Conservation (phyloP, 2,329 filamentous ascomycete species). For the Cladosporium colombiae region DNA sequence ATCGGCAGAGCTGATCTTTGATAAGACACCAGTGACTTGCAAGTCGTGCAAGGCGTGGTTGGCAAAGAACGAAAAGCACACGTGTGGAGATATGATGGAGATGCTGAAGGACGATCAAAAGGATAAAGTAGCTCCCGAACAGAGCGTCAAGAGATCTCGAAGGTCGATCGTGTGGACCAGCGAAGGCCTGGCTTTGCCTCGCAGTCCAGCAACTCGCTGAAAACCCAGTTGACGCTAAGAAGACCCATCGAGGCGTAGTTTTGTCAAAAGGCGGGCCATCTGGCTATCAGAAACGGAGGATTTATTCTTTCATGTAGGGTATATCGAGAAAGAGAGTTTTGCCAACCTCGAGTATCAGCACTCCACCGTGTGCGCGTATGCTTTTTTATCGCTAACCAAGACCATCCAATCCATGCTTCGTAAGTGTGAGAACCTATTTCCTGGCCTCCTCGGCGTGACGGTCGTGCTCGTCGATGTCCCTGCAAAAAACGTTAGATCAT, state of each 20-base stretch:
- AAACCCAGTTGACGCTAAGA: neutral
- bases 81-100: neutral
- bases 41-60: constrained; percentile 12
- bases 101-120: neutral
- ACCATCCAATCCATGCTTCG: constrained; percentile 19
- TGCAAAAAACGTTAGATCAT: constrained; percentile 11
- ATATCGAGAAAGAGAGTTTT: constrained; percentile 16
- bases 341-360: constrained; percentile 12
- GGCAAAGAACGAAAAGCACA: neutral
- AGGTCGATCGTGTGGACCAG: neutral
- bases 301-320: constrained; percentile 19
- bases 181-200: neutral
- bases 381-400: constrained; percentile 19
- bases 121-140: neutral
- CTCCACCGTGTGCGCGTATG: constrained; percentile 2
- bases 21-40: constrained; percentile 21
- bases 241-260: neutral
- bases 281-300: neutral
- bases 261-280: neutral
- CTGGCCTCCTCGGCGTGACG: constrained; percentile 17
- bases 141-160: neutral
- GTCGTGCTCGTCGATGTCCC: constrained; percentile 27
- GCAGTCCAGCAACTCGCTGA: neutral
- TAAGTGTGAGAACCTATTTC: constrained; percentile 14
- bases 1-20: neutral